Base-by-base conservation (phyloP, 805 yeast genomes). In the Gaillardinia entomophila region DNA sequence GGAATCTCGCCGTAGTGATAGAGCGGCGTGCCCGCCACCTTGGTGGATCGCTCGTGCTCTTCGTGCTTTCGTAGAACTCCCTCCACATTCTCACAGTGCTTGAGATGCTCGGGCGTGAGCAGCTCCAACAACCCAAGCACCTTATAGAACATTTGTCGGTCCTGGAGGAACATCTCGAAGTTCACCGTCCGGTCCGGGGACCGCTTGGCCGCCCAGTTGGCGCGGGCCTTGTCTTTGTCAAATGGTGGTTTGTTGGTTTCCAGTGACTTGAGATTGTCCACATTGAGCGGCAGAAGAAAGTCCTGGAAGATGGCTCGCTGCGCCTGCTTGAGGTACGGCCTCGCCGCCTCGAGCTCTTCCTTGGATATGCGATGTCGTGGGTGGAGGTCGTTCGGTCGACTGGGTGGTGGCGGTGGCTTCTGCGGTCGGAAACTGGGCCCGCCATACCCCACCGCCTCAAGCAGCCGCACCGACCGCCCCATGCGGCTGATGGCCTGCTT, bases 401-500 rank as follows among this genome's bases (percentile, higher is more conserved):
- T n/a, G n/a, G n/a, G n/a, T n/a, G n/a, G n/a, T n/a, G n/a, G n/a
- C n/a, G n/a, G n/a, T n/a, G n/a, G n/a, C n/a, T n/a, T n/a, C n/a
- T n/a, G n/a, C n/a, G n/a, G n/a, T n/a, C n/a, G 22, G 22, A 6
- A 10, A 10, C 22, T 19, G 22, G 22, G 22, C 22, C 22, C 10
- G 22, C 22, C 22, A 10, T 6, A 6, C 22, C 32, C 36, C 3
- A 24, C 27, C 19, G 32, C 15, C 3, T 16, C 28, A 7, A 26
- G 31, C 19, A 8, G 18, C 20, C 29, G 29, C 13, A 51, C 56
- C 23, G 55, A 53, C 16, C 60, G 51, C n/a, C 57, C 53, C 17
- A 60, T 52, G 23, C 65, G 46, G 23, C 51, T 46, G 35, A 62
- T 56, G 22, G 66, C 60, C 26, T 56, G 63, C 32, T 54, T 46